These are phyloP conservation scores for Adenanthera pavonina DNA, from an alignment of 306 rosid species.

Conservation along the genomic window DNA sequence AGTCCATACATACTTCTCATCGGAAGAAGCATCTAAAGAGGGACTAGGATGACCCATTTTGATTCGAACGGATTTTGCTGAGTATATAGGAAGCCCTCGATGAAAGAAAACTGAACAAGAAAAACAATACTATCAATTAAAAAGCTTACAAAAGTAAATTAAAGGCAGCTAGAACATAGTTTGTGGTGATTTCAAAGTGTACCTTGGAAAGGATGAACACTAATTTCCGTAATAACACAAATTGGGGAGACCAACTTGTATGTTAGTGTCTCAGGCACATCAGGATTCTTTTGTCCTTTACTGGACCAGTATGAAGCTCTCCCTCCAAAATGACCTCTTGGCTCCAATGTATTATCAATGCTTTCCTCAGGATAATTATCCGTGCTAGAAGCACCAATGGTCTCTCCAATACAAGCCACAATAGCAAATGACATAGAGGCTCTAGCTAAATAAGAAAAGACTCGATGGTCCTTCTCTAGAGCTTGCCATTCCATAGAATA, in stretches of 20 bases:
- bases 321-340: constrained; percentile 35
- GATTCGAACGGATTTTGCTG: constrained; percentile 77
- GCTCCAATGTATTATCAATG: constrained; percentile 69
- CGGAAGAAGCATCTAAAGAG: constrained; percentile 45
- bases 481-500: constrained; percentile 57
- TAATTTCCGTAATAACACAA: constrained; percentile 69
- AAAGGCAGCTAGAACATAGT: constrained; percentile 28
- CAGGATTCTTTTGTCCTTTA: constrained; percentile 72
- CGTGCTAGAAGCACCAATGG: constrained; percentile 88
- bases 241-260: constrained; percentile 71
- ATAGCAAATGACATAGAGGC: constrained; percentile 37
- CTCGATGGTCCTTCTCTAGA: constrained; percentile 69
- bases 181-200: constrained; percentile 26
- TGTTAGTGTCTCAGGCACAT: constrained; percentile 78
- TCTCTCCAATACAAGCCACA: constrained; percentile 56
- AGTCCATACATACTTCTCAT: constrained; percentile 70
- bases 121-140: constrained; percentile 37
- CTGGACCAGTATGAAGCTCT: constrained; percentile 87
- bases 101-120: constrained; percentile 71
- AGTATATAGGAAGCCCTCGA: constrained; percentile 71
- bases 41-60: constrained; percentile 67
- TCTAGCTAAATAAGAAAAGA: constrained; percentile 59
- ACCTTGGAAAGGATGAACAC: constrained; percentile 85
- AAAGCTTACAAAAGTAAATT: constrained; percentile 1
- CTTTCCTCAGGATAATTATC: constrained; percentile 85